Evolutionary conservation across 208 protist genomes (phyloP).

Genomic region (Trypanosoma mega): DNA sequence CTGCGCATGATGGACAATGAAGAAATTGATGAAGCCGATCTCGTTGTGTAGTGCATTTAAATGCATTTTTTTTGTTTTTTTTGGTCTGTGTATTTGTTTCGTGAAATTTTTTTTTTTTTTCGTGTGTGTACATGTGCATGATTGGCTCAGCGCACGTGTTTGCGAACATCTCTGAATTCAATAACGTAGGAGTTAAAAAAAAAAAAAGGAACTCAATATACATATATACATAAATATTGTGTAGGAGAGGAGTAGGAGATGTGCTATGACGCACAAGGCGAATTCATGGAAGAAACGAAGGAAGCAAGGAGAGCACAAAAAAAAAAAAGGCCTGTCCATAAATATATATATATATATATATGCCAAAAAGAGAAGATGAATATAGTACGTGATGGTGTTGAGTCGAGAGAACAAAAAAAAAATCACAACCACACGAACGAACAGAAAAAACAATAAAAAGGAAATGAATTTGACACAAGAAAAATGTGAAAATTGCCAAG

Average conservation of each 20-base stretch:
- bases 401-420: neutral
- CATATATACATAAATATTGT: constrained; percentile 15
- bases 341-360: constrained; percentile 11
- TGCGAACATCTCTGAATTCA: too few species aligned
- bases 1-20: constrained; percentile 12
- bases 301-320: too few species aligned
- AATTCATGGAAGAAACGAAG: too few species aligned
- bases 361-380: constrained; percentile 12
- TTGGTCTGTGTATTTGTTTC: constrained; percentile 12
- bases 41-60: constrained; percentile 54
- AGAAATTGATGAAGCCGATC: constrained; percentile 60
- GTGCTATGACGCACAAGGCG: too few species aligned
- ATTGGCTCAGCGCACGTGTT: too few species aligned
- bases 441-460: too few species aligned
- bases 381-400: neutral
- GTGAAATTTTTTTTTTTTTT: constrained; percentile 9
- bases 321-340: too few species aligned
- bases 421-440: neutral
- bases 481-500: too few species aligned
- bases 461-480: too few species aligned
- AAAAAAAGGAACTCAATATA: too few species aligned
- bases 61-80: neutral
- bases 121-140: constrained; percentile 13
- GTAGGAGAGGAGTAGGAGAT: too few species aligned
- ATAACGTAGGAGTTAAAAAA: too few species aligned